Percentiles rank a stretch among this genome's conserved stretches.
These are phyloP conservation scores for Gossypium davidsonii DNA, from an alignment of 441 rosid genomes.

Conservation along the genomic window DNA sequence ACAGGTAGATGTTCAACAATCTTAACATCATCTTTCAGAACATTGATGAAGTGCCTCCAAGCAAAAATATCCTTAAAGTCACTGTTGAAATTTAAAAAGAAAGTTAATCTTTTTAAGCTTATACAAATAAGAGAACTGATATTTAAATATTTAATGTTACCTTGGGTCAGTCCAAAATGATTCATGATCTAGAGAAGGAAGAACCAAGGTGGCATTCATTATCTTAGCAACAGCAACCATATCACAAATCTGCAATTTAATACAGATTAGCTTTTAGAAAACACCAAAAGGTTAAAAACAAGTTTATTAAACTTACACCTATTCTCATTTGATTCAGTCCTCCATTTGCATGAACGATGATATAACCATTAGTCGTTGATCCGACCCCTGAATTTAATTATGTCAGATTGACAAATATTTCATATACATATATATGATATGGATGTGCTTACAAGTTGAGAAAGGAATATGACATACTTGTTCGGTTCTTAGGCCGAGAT, in stretches of 20 bases:
- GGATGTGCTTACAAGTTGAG: not conserved
- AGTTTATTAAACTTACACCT: slow-evolving; percentile 47
- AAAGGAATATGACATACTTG: slow-evolving; percentile 33
- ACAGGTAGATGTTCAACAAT: slow-evolving; percentile 74
- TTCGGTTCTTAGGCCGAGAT: slow-evolving; percentile 43
- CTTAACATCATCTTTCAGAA: slow-evolving; percentile 59
- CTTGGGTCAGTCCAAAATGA: slow-evolving; percentile 97
- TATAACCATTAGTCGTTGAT: slow-evolving; percentile 62
- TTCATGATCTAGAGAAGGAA: slow-evolving; percentile 87
- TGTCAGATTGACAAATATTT: too few species aligned
- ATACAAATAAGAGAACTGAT: not conserved
- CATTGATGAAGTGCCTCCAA: slow-evolving; percentile 78
- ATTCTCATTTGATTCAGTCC: slow-evolving; percentile 98
- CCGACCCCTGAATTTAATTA: slow-evolving; percentile 28
- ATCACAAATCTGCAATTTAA: slow-evolving; percentile 58
- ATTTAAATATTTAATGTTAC: slow-evolving; percentile 25
- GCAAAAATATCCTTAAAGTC: slow-evolving; percentile 87
- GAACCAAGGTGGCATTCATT: slow-evolving; percentile 92
- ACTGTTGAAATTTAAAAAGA: slow-evolving; percentile 35
- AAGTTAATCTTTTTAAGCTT: not conserved
- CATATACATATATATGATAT: not conserved
- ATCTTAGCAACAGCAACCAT: slow-evolving; percentile 87
- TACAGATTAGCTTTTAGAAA: not conserved
- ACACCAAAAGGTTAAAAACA: not conserved
- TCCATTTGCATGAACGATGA: slow-evolving; percentile 85